Evolutionary conservation across 2,329 filamentous ascomycete species (phyloP), one percentile per base, ranked within the genome.

Genomic region (Zymoseptoria crescenta): DNA sequence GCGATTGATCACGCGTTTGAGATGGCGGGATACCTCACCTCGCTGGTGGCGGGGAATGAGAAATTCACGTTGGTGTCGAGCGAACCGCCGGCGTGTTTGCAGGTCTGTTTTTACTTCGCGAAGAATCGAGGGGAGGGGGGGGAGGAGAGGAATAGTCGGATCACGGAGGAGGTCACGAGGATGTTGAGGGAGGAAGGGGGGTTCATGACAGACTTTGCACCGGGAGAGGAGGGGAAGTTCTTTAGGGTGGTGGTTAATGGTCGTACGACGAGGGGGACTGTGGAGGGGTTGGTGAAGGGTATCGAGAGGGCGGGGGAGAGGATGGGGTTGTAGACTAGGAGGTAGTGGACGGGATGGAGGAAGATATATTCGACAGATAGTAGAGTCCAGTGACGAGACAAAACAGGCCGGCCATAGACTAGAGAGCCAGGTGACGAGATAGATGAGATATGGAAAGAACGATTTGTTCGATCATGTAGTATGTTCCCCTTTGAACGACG

Each of bases 81-180:
- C 58, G 87, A 88, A 67, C 89, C 91, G 27, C 87, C 92, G 52
- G 89, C 90, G 0, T 97, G 93, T 75, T 77, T 96, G 71, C 94
- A 97, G 76, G 88, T 97, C 21, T 96, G 93, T 78, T 97, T 97
- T 74, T 96, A 96, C 73, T 91, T 89, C 69, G 83, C 83, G 0
- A 77, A 77, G 1, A 63, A 88, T 57, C 35, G 35, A 24, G 24
- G 24, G 24, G 24, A 24, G 24, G 69, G 73, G 1, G 68, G 69
- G 10, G 76, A 78, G 58, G 66, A 59, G 58, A 75, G 65, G 61
- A 73, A 65, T 64, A 72, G 63, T 74, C 54, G 77, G 58, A 72
- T 78, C 5, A 89, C 86, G 4, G 79, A 78, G 64, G 73, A 74
- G 48, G 80, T 88, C 53, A 79, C 81, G 5, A 73, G 76, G 59